A percentile compares a stretch with the other conserved stretches of the same genome.
Conservation (phyloP, 331 rosid species). For the Pyracantha coccinea region DNA sequence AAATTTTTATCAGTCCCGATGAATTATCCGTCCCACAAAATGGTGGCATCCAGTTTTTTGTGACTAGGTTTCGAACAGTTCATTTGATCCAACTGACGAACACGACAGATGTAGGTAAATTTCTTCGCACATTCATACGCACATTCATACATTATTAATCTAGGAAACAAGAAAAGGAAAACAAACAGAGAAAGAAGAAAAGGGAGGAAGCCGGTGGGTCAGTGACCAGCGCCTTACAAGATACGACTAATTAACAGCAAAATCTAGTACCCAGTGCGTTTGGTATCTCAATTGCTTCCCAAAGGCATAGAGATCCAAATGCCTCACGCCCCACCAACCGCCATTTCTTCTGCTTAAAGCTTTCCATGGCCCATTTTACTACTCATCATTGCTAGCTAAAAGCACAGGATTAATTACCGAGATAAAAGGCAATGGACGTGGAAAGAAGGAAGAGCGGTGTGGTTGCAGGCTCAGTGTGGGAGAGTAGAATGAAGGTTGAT, state of each 20-base stretch:
- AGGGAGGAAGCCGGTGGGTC: background rate
- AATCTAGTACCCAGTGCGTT: background rate
- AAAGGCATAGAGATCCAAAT: conserved; percentile 44
- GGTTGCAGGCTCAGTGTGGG: conserved; percentile 86
- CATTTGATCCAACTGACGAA: too few relatives aligned
- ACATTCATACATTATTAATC: too few relatives aligned
- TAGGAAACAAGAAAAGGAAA: background rate
- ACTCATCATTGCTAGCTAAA: conserved; percentile 13
- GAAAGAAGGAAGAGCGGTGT: conserved; percentile 38
- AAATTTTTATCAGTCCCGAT: too few relatives aligned
- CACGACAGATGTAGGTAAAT: too few relatives aligned
- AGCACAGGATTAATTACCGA: background rate
- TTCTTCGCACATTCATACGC: too few relatives aligned
- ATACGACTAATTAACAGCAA: background rate
- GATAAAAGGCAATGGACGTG: conserved; percentile 35
- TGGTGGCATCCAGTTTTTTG: too few relatives aligned
- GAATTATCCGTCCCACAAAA: too few relatives aligned
- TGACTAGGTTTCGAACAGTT: too few relatives aligned
- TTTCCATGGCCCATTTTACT: conserved; percentile 32
- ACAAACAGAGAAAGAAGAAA: background rate
- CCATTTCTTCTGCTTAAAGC: conserved; percentile 58
- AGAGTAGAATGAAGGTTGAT: conserved; percentile 81
- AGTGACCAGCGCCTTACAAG: background rate
- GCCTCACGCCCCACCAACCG: conserved; percentile 40
- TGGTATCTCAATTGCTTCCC: conserved; percentile 11